Percentiles rank a stretch among this genome's conserved stretches.
Evolutionary conservation across 352 stramenopile genomes (phyloP).

Genomic region (Globisporangium emineosum): DNA sequence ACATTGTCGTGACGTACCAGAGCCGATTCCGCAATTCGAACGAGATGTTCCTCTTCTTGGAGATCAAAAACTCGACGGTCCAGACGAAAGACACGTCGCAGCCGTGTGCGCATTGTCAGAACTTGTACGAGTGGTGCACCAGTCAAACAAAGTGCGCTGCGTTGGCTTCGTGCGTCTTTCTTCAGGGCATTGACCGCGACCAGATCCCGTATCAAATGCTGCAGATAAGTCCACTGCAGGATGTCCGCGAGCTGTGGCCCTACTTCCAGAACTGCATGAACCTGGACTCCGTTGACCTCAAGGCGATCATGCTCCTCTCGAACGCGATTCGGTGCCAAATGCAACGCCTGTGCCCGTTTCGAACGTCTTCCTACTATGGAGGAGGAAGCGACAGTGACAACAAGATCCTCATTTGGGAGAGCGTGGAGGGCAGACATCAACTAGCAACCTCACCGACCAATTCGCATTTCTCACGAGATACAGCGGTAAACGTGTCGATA

Average conservation of each 20-base stretch:
- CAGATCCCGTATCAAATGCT: slow-evolving; percentile 22
- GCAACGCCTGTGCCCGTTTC: slow-evolving; percentile 39
- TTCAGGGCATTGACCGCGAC: slow-evolving; percentile 24
- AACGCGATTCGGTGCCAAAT: slow-evolving; percentile 54
- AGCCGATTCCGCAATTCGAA: slow-evolving; percentile 26
- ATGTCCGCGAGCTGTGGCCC: slow-evolving; percentile 34
- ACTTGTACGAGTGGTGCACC: slow-evolving; percentile 45
- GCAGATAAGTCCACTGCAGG: slow-evolving; percentile 11
- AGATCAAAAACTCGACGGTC: slow-evolving; percentile 31
- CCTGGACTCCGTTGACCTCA: slow-evolving; percentile 19
- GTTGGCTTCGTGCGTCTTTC: slow-evolving; percentile 37
- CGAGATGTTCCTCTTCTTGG: slow-evolving; percentile 41
- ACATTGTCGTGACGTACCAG: slow-evolving; percentile 48
- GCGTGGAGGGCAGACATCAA: slow-evolving; percentile 24
- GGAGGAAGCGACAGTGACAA: slow-evolving; percentile 18
- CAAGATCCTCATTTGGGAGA: slow-evolving; percentile 48
- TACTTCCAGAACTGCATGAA: slow-evolving; percentile 31
- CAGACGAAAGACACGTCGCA: slow-evolving; percentile 36
- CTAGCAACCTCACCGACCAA: slow-evolving; percentile 6
- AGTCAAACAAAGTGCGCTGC: slow-evolving; percentile 34
- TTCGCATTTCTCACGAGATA: slow-evolving; percentile 8
- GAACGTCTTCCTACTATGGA: slow-evolving; percentile 15
- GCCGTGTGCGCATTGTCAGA: slow-evolving; percentile 35
- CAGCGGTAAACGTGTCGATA: slow-evolving; percentile 34
- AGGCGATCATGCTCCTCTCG: slow-evolving; percentile 40